These are phyloP conservation scores for Bauhinia variegata DNA, from an alignment of 306 rosid species.

Conservation along the genomic window DNA sequence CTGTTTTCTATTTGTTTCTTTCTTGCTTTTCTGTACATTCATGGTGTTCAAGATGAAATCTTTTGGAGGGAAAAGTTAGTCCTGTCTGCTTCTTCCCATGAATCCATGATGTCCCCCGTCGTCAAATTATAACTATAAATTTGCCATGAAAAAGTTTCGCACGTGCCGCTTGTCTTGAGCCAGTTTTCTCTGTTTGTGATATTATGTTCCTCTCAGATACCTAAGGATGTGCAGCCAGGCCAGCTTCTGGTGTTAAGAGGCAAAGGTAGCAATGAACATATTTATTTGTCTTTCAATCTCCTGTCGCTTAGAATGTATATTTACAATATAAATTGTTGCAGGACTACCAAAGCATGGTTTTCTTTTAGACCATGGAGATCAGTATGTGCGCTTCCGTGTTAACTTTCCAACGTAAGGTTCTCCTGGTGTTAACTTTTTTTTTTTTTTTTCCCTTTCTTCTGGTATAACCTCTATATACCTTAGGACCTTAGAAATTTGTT, in stretches of 20 bases:
- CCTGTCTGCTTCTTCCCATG: slow-evolving; percentile 17
- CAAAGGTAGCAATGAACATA: slow-evolving; percentile 9
- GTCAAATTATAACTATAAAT: slow-evolving; percentile 15
- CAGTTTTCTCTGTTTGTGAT: slow-evolving; percentile 39
- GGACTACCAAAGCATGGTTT: slow-evolving; percentile 62
- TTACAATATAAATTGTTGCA: background rate
- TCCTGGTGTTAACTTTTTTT: background rate
- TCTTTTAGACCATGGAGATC: slow-evolving; percentile 74
- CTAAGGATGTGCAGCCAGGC: slow-evolving; percentile 92
- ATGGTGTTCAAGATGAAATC: slow-evolving; percentile 4
- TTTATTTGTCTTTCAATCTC: no score
- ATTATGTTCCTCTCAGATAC: slow-evolving; percentile 67
- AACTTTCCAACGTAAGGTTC: no score
- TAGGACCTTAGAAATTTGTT: background rate
- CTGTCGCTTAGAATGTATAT: no score
- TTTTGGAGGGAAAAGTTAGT: slow-evolving; percentile 16
- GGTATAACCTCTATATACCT: no score
- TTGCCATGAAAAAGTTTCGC: slow-evolving; percentile 5
- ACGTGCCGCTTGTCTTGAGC: slow-evolving; percentile 11
- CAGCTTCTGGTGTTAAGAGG: slow-evolving; percentile 83
- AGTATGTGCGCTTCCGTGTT: slow-evolving; percentile 35
- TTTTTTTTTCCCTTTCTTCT: slow-evolving; percentile 56
- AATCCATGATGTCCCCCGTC: background rate
- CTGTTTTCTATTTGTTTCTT: background rate
- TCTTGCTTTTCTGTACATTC: slow-evolving; percentile 1